Evolutionary conservation across 2,329 filamentous ascomycete genomes (phyloP).

Genomic region (Penicillium oxalicum): DNA sequence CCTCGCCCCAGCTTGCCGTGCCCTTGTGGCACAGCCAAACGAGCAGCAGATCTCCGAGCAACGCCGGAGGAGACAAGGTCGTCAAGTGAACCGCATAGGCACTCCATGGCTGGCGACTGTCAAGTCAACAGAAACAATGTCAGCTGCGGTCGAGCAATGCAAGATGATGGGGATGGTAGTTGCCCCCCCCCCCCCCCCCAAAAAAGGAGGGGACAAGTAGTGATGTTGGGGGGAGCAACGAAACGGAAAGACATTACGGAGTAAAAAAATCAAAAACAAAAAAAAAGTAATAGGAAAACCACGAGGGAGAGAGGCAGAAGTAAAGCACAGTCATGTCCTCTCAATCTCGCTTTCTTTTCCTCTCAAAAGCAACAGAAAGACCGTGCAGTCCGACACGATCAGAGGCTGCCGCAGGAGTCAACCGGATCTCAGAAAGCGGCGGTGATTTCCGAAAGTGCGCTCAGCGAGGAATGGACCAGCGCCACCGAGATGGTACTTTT

Average conservation of each 20-base stretch:
- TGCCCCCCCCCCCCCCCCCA: too few relatives aligned
- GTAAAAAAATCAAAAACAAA: background rate
- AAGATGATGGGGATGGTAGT: background rate
- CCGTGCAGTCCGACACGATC: too few relatives aligned
- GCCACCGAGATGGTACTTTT: constrained; percentile 1
- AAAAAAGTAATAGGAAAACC: background rate
- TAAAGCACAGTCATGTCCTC: too few relatives aligned
- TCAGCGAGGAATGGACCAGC: background rate
- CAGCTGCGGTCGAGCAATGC: constrained; percentile 4
- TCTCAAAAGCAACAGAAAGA: too few relatives aligned
- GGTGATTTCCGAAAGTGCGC: background rate
- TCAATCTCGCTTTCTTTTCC: too few relatives aligned
- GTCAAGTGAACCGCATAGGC: constrained; percentile 89
- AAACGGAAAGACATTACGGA: background rate
- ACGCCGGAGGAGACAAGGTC: constrained; percentile 82
- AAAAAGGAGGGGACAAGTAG: background rate
- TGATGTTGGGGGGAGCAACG: too few relatives aligned
- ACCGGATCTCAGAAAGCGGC: background rate
- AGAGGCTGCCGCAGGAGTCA: too few relatives aligned
- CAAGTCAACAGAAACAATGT: constrained; percentile 5
- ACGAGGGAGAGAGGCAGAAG: background rate
- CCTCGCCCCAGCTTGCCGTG: constrained; percentile 54
- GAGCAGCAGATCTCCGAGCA: constrained; percentile 69
- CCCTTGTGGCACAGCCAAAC: constrained; percentile 64
- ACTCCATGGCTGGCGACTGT: constrained; percentile 84